These are phyloP conservation scores for Tolypocladium guangdongense DNA, from an alignment of 2,329 filamentous ascomycete species.

Conservation along the genomic window DNA sequence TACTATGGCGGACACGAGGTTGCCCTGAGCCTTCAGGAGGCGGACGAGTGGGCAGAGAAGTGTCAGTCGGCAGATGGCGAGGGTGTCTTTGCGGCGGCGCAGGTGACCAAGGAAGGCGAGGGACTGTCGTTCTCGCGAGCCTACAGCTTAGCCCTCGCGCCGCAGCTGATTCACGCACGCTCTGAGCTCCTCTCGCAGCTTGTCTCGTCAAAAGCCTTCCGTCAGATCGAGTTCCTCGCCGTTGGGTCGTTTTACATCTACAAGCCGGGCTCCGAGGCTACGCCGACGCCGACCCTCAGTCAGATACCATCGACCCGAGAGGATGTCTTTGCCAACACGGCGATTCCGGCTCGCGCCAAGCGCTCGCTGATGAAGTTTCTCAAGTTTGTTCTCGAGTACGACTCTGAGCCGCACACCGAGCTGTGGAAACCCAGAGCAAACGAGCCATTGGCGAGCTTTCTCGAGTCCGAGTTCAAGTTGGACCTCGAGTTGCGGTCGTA, in stretches of 20 bases:
- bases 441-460: slow-evolving; percentile 45
- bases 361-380: slow-evolving; percentile 86
- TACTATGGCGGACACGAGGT: slow-evolving; percentile 86
- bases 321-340: slow-evolving; percentile 73
- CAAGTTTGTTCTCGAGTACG: slow-evolving; percentile 70
- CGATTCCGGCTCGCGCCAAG: slow-evolving; percentile 71
- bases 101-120: slow-evolving; percentile 24
- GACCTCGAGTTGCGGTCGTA: slow-evolving; percentile 56
- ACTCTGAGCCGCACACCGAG: slow-evolving; percentile 42
- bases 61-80: slow-evolving; percentile 15
- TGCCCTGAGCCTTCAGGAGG: slow-evolving; percentile 74
- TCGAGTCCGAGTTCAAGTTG: slow-evolving; percentile 52
- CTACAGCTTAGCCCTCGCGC: slow-evolving; percentile 75
- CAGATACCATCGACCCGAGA: slow-evolving; percentile 83
- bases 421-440: slow-evolving; percentile 48
- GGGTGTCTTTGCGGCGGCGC: slow-evolving; percentile 15
- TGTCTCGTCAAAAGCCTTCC: slow-evolving; percentile 80
- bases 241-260: slow-evolving; percentile 89
- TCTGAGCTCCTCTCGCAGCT: slow-evolving; percentile 68
- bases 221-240: slow-evolving; percentile 85
- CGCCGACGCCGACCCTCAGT: slow-evolving; percentile 32
- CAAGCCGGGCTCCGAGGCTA: slow-evolving; percentile 22
- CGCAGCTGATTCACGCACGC: slow-evolving; percentile 76
- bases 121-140: slow-evolving; percentile 54
- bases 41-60: slow-evolving; percentile 57